These are phyloP conservation scores for Candida awuae DNA, from an alignment of 805 yeast genomes.

Conservation along the genomic window DNA sequence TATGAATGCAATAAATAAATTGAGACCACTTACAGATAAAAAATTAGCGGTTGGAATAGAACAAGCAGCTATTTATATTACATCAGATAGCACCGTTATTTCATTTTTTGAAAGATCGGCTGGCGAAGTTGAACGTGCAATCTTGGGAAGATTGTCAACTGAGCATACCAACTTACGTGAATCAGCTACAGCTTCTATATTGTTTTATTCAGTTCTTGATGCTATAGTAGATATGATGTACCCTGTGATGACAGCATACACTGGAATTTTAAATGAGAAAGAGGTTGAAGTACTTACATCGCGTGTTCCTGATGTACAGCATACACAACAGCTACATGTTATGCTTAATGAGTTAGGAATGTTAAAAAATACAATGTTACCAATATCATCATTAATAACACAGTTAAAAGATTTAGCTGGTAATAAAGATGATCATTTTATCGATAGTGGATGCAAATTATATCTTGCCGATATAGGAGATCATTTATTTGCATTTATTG, in stretches of 20 bases:
- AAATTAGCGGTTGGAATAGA: slow-evolving; percentile 44
- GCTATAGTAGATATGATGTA: slow-evolving; percentile 45
- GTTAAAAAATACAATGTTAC: slow-evolving; percentile 39
- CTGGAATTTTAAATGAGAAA: slow-evolving; percentile 38
- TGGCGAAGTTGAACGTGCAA: slow-evolving; percentile 43
- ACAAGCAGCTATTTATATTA: slow-evolving; percentile 45
- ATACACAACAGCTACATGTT: slow-evolving; percentile 45
- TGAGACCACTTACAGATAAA: slow-evolving; percentile 37
- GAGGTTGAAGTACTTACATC: slow-evolving; percentile 43
- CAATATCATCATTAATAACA: slow-evolving; percentile 39
- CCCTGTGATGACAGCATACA: slow-evolving; percentile 48
- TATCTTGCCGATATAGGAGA: slow-evolving; percentile 51
- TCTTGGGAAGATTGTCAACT: slow-evolving; percentile 38
- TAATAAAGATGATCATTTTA: slow-evolving; percentile 17
- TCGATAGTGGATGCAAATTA: slow-evolving; percentile 37
- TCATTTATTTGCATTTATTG: slow-evolving; percentile 43
- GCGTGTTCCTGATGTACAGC: slow-evolving; percentile 36
- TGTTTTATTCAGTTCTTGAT: slow-evolving; percentile 49
- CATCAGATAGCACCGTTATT: slow-evolving; percentile 38
- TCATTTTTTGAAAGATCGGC: slow-evolving; percentile 54
- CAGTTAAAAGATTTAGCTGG: slow-evolving; percentile 36
- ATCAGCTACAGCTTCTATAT: slow-evolving; percentile 42
- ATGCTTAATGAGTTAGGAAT: slow-evolving; percentile 46
- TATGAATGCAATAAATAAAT: slow-evolving; percentile 30
- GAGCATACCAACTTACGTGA: slow-evolving; percentile 41